These are phyloP conservation scores for Arthrinium phaeospermum DNA, from an alignment of 2,329 filamentous ascomycete genomes.

Conservation along the genomic window DNA sequence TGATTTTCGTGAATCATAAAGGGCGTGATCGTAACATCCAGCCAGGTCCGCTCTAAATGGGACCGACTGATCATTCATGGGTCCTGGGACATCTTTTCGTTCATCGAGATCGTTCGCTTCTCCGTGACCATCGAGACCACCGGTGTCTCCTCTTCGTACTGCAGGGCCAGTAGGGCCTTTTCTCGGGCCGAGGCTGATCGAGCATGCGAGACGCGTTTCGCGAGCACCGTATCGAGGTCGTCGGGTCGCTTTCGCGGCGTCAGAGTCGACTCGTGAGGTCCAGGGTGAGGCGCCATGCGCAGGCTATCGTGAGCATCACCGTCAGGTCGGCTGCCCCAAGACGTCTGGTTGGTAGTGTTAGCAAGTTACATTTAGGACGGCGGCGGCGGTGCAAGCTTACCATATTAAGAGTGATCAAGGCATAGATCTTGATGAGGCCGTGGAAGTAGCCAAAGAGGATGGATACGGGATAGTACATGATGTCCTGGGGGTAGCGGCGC, in stretches of 20 bases:
- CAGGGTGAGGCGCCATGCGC: constrained; percentile 63
- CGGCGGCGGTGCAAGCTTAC: constrained; percentile 57
- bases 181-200: constrained; percentile 1
- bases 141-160: constrained; percentile 17
- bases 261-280: constrained; percentile 39
- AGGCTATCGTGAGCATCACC: constrained; percentile 83
- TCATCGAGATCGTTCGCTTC: constrained; percentile 1
- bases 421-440: constrained; percentile 89
- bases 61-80: constrained; percentile 4
- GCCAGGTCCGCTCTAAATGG: neutral
- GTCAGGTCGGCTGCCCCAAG: constrained; percentile 92
- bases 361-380: constrained; percentile 6
- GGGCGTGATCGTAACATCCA: constrained; percentile 8
- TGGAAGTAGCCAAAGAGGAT: constrained; percentile 93
- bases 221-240: constrained; percentile 7
- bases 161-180: constrained; percentile 1
- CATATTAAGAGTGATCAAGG: constrained; percentile 80
- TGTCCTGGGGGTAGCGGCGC: constrained; percentile 80
- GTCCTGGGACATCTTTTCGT: constrained; percentile 16
- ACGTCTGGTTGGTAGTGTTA: constrained; percentile 67
- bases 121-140: neutral
- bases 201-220: neutral
- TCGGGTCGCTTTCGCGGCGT: constrained; percentile 17
- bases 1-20: constrained; percentile 16
- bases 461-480: constrained; percentile 82